These are phyloP conservation scores for Mortierella sp. DNA, from an alignment of 371 early-diverging fungal species.

Conservation along the genomic window DNA sequence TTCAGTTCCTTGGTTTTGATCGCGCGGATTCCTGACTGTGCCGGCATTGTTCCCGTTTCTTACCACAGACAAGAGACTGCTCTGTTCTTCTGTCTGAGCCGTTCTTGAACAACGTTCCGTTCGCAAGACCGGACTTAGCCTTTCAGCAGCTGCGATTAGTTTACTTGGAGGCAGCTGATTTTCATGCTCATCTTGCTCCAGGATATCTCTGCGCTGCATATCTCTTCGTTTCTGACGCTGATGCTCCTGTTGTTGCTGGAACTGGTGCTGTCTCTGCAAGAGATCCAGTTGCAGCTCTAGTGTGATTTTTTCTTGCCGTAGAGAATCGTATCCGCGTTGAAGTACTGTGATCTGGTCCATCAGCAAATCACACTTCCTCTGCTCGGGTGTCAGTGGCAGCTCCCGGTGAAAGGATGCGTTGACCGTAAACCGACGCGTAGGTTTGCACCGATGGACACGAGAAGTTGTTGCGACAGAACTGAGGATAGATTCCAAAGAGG, in stretches of 20 bases:
- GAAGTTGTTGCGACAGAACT: conserved; percentile 27
- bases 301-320: conserved; percentile 43
- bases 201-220: conserved; percentile 10
- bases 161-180: background rate
- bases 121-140: no score
- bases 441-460: conserved; percentile 13
- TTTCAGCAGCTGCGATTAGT: no score
- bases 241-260: conserved; percentile 25
- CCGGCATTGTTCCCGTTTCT: no score
- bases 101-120: no score
- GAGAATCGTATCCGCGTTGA: conserved; percentile 30
- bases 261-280: conserved; percentile 31
- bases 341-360: conserved; percentile 48
- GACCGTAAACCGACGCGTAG: conserved; percentile 34
- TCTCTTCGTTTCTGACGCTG: conserved; percentile 23
- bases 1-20: no score
- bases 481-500: conserved; percentile 19
- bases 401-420: conserved; percentile 24
- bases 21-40: no score
- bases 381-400: conserved; percentile 17
- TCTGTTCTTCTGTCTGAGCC: no score
- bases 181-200: conserved; percentile 5
- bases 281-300: conserved; percentile 34
- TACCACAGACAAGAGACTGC: no score
- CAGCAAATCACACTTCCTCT: conserved; percentile 27